A percentile compares a stretch with the other conserved stretches of the same genome.
Evolutionary conservation across 129 eudicot species (phyloP).

Genomic region (Arctium minus): DNA sequence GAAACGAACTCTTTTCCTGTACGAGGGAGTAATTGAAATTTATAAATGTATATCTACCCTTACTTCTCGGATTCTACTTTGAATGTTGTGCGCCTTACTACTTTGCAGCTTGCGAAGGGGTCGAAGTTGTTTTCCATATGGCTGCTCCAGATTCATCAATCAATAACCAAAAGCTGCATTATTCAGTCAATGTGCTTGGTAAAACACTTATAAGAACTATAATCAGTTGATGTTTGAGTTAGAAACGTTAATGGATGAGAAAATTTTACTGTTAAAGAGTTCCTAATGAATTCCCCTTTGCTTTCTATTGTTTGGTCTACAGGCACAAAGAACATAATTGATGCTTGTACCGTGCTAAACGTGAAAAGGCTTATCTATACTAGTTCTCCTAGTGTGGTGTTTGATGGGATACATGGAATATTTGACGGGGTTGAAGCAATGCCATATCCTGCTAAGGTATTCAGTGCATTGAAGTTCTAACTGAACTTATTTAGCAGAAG

Average conservation of each 20-base stretch:
- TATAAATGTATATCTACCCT: not conserved
- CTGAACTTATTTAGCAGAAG: not conserved
- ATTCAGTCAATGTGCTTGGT: constrained; percentile 89
- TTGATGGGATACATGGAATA: constrained; percentile 70
- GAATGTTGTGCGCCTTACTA: not conserved
- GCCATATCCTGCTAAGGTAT: constrained; percentile 87
- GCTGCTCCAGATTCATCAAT: constrained; percentile 94
- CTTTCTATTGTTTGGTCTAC: constrained; percentile 13
- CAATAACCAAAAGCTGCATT: constrained; percentile 70
- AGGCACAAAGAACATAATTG: constrained; percentile 89
- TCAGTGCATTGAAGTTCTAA: not conserved
- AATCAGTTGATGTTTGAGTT: not conserved
- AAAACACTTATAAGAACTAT: constrained; percentile 1
- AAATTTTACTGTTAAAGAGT: not conserved
- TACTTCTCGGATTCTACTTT: constrained; percentile 1
- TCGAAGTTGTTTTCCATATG: constrained; percentile 95
- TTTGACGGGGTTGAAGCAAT: constrained; percentile 66
- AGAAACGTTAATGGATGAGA: constrained; percentile 2
- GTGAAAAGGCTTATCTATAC: constrained; percentile 84
- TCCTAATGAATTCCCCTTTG: not conserved
- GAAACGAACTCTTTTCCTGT: not conserved
- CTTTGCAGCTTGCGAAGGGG: constrained; percentile 79
- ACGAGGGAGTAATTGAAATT: not conserved
- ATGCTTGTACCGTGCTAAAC: constrained; percentile 72
- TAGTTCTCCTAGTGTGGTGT: constrained; percentile 91